Evolutionary conservation across 352 stramenopile species (phyloP), one percentile per base, ranked within the genome.

Genomic region (Globisporangium iwayamae): DNA sequence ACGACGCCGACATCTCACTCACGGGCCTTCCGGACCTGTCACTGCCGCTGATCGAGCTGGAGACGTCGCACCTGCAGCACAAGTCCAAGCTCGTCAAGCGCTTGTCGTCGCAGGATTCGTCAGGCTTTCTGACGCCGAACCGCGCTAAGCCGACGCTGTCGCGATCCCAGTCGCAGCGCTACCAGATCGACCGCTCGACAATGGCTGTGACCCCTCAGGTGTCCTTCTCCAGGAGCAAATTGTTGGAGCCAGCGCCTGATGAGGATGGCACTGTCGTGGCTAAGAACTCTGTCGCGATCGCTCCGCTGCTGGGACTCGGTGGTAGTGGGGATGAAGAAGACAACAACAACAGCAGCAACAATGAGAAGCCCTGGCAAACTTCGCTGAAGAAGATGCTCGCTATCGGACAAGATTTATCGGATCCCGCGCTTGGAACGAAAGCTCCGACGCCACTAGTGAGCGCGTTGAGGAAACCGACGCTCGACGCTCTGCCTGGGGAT

Each of bases 341-440:
- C 18, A 41, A 3, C 18, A 38, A 2, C 22, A 38, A 2, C 18
- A 52, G 9, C 60, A 53, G n/a, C 28, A n/a, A 9, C 30, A 18
- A 14, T 5, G 68, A 71, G 30, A 73, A 78, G 25, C 62, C 80
- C 18, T 91, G 81, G 80, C 83, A 90, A 32, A 65, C 57, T 8
- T 87, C 77, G 0, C 63, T 91, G 2, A 90, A 87, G 62, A 76
- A 82, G 51, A 70, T 87, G 32, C 70, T 90, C 0, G 79, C 75
- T 0, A 71, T 78, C 48, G 79, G 79, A 0, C 73, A 79, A 39
- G 58, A 63, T 14, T 9, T 9, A 2, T 32, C 46, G 8, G 3
- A 48, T 10, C 43, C 16, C 14, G 43, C 16, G 16, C 16, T 48
- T 32, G 28, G 36, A 20, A 34, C 2, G 4, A 56, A 38, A 47